Base-by-base conservation (phyloP, 352 stramenopile species). In the Globisporangium solare region DNA sequence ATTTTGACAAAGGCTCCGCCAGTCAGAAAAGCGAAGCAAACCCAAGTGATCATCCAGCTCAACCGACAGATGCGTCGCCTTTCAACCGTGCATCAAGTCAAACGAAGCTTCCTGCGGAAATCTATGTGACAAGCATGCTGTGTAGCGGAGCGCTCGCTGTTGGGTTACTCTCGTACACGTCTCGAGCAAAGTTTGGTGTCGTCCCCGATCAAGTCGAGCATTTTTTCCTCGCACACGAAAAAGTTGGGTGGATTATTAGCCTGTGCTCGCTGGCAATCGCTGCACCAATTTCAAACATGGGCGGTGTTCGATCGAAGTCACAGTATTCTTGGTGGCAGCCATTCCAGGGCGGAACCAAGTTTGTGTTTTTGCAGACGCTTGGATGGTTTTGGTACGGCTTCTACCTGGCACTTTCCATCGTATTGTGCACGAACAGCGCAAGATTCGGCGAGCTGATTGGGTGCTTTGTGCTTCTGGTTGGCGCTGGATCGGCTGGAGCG, bases 341-440 rank as follows among this genome's bases (percentile, higher is more conserved):
- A 5, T 86, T 86, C 47, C 46, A 70, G 3, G 75, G 75, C 13
- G 74, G 72, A n/a, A 80, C 75, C 1, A 79, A 77, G 47, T 86
- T 78, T 56, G 65, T 83, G 7, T 86, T 86, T 51, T 47, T 86
- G 14, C 75, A 86, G 63, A 76, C 67, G 6, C 64, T 86, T 5
- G 75, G 75, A 2, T 86, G 75, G 75, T 60, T 83, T 18, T 86
- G 75, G 75, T 86, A 83, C 35, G 70, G 63, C 0, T 69, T 78
- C 41, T 82, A 76, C 54, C 47, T 79, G 20, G 73, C 69, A 14
- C 20, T 71, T 8, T 57, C 63, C 6, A 65, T 86, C 18, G 50
- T 86, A 1, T n/a, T 81, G 18, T 54, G 56, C 39, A 64, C 83
- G 53, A 86, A 86, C 43, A 62, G 62, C 20, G 54, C 47, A 3